Base-by-base conservation (phyloP, 2,329 filamentous ascomycete genomes). In the Pseudopithomyces chartarum region DNA sequence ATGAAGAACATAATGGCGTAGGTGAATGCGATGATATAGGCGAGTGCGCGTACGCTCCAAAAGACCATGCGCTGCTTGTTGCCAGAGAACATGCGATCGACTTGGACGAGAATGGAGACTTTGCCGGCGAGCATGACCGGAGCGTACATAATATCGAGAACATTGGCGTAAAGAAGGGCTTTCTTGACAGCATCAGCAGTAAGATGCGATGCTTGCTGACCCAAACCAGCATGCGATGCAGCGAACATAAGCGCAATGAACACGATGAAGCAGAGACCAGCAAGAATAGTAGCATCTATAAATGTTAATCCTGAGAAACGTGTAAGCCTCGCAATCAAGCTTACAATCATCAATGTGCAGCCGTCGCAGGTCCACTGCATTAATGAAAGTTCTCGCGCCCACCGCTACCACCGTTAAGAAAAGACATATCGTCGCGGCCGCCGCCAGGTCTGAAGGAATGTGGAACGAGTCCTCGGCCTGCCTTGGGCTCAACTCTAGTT, bases 1-100 rank as follows among this genome's bases (percentile, higher is more conserved):
- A 59, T 54, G 34, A 67, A 63, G 54, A 65, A 58, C 13, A 62
- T 49, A 1, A 39, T 57, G 2, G 61, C 53, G 44, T 70, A 68
- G 47, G 39, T 46, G 17, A 63, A 26, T 15, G 58, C 36, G 29
- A 70, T 70, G 15, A 58, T 39, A 13, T 55, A 55, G 23, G 69
- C 62, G 17, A 68, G 53, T 15, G 59, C 44, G 47, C 60, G 56
- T 12, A 62, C 59, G 33, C 49, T 53, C 62, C 61, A 69, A 17
- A 53, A 63, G 34, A 58, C 39, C 12, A 60, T 29, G 29, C 55
- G 55, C 20, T 58, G 57, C 38, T 54, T 29, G 5, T 44, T 34
- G 2, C 44, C 36, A 7, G 56, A 52, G 53, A 63, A 67, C 20
- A 64, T 59, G 4, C 58, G 56, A 13, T 58, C 49, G 44, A 67